Conservation (phyloP, 1,284 basidiomycete species). For the Somion occarium region DNA sequence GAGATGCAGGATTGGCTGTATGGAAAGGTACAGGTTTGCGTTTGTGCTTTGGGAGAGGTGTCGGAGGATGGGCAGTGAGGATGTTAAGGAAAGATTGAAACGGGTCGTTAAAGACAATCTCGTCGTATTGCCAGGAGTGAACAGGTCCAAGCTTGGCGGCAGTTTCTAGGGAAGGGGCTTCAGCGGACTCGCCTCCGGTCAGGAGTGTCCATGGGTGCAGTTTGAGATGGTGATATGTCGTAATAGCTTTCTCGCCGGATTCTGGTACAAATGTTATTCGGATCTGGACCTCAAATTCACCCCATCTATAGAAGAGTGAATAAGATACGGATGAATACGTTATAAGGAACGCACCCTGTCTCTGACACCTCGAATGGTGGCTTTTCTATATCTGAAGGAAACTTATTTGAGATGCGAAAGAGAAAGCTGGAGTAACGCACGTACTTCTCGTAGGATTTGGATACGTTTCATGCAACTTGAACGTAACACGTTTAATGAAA, state of each 20-base stretch:
- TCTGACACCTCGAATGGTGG: slow-evolving; percentile 94
- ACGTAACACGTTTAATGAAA: slow-evolving; percentile 92
- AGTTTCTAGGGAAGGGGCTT: slow-evolving; percentile 58
- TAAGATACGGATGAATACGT: neutral
- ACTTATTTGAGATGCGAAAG: slow-evolving; percentile 2
- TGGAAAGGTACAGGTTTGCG: slow-evolving; percentile 69
- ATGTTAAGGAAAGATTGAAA: slow-evolving; percentile 85
- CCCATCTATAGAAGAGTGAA: slow-evolving; percentile 66
- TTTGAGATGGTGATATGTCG: slow-evolving; percentile 90
- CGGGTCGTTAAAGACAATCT: slow-evolving; percentile 95
- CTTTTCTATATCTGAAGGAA: slow-evolving; percentile 77
- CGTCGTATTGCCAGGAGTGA: slow-evolving; percentile 99
- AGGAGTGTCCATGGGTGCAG: slow-evolving; percentile 86
- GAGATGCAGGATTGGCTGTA: slow-evolving; percentile 52
- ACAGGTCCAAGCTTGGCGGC: slow-evolving; percentile 69
- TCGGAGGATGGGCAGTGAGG: slow-evolving; percentile 80
- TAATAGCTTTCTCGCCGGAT: slow-evolving; percentile 87
- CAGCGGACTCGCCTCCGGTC: slow-evolving; percentile 43
- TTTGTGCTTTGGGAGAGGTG: slow-evolving; percentile 66
- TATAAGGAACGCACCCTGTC: slow-evolving; percentile 62
- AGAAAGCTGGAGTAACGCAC: too few species aligned
- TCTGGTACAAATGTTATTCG: slow-evolving; percentile 91
- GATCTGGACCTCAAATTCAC: slow-evolving; percentile 97
- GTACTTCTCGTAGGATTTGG: slow-evolving; percentile 84
- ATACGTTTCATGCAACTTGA: slow-evolving; percentile 98